Evolutionary conservation across 2,329 filamentous ascomycete species (phyloP), one percentile per base, ranked within the genome.

Genomic region (Sclerotinia nivalis): DNA sequence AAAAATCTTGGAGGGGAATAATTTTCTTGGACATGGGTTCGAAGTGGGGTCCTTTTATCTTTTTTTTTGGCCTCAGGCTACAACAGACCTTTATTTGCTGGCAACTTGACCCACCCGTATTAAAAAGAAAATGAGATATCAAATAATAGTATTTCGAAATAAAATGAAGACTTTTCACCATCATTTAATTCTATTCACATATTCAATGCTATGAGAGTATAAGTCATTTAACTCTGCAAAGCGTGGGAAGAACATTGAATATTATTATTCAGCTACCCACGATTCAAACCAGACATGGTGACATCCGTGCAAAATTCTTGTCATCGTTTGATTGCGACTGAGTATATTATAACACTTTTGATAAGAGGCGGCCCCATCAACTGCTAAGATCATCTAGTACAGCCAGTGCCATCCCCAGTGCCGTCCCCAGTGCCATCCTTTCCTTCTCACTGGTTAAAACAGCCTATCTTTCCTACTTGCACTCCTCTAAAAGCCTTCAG

Each of bases 1-100:
- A 50, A 50, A 50, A 50, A 50, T 50, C 22, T 50, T 50, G 49
- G 49, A 50, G 49, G 49, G 49, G 49, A 50, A 50, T 60, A 28
- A n/a, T 52, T 52, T 52, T 52, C 22, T 50, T 52, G 10, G 15
- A 54, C 25, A 28, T 10, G 25, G 40, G 56, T 40, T n/a, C 22
- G 56, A 37, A 28, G 56, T 60, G 37, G 56, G 56, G 37, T 20
- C 37, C 22, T 25, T 58, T 58, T 58, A 37, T 22, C 10, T 43
- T 43, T 43, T 25, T 2, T 28, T 22, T 4, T 28, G 40, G 56
- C 56, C 56, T 60, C 37, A 60, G 56, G 56, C 56, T 18, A 5
- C 0, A 43, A 0, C 1, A 40, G 34, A 25, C 15, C 31, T 31
- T 7, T 13, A 47, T 47, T 47, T 47, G 45, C n/a, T 50, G 9